Base-by-base conservation (phyloP, 805 yeast species). In the Suhomyces faveliae region DNA sequence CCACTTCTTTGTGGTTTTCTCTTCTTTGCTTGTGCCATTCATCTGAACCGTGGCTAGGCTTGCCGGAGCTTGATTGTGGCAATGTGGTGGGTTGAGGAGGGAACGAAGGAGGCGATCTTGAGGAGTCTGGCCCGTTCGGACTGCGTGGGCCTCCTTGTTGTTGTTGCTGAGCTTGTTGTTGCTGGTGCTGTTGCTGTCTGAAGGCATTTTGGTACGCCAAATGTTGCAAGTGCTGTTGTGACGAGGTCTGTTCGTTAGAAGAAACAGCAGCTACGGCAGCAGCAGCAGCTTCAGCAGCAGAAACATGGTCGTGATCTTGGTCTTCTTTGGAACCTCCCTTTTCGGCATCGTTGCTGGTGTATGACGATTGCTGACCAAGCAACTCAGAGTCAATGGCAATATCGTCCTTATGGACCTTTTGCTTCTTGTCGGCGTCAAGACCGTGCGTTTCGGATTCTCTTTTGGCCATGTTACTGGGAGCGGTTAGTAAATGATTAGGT, bases 1-100 rank as follows among this genome's bases (percentile, higher is more conserved):
- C 97, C 19, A 91, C 97, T 68, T 91, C 97, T 68, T 90, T 91
- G 73, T 94, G 99, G 67, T 89, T 91, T 58, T 88, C 88, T 60
- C 87, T 84, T 59, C 97, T 83, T 63, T 83, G 81, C 51, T 77
- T 78, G 62, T 85, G 89, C 92, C 94, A 87, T 64, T 87, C 95
- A 40, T 84, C 89, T 24, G 85, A 68, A n/a, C 94, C 94, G 40
- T 84, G 85, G 9, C 70, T 62, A 3, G 91, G 89, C 64, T 82
- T 84, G 49, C 49, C 51, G 19, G 51, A 49, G 27, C 52, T 49
- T 20, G 55, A 53, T 1, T 56, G 58, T 1, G 66, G 63, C 47
- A 68, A 59, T 4, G 70, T 64, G 22, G 73, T 68, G n/a, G 73
- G 70, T 51, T 64, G 71, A 58, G 64, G 60, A 8, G 54, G 47